These are phyloP conservation scores for Apophysomyces variabilis DNA, from an alignment of 371 early-diverging fungal species.

Conservation along the genomic window DNA sequence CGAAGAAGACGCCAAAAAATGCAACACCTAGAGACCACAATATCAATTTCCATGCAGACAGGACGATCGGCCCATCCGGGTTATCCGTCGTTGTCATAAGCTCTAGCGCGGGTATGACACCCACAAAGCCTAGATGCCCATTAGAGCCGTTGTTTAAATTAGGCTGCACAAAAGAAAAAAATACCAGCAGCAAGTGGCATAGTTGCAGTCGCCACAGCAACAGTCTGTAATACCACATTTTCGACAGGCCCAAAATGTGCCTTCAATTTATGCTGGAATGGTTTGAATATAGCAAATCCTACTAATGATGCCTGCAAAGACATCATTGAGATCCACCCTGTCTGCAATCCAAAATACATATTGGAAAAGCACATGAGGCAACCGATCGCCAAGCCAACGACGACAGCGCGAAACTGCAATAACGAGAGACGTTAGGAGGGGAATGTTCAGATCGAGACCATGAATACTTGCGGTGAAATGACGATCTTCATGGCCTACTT, in stretches of 20 bases:
- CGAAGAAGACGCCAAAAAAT: conserved; percentile 92
- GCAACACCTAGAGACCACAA: conserved; percentile 84
- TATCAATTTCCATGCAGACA: conserved; percentile 58
- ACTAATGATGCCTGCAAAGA: conserved; percentile 82
- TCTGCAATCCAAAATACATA: conserved; percentile 86
- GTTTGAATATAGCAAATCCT: conserved; percentile 78
- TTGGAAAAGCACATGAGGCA: conserved; percentile 80
- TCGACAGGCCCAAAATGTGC: conserved; percentile 74
- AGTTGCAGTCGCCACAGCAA: conserved; percentile 84
- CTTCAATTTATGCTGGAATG: conserved; percentile 50
- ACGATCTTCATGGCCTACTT: not conserved
- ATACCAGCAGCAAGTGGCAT: conserved; percentile 82
- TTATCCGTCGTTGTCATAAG: conserved; percentile 63
- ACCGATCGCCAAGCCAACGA: conserved; percentile 72
- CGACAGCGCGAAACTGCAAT: conserved; percentile 58
- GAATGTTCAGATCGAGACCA: not conserved
- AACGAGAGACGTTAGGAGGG: not conserved
- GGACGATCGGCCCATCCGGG: conserved; percentile 49
- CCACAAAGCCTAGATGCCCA: conserved; percentile 67
- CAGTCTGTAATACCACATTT: conserved; percentile 83
- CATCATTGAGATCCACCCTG: conserved; percentile 91
- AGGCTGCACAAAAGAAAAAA: not conserved
- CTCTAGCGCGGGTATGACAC: conserved; percentile 76
- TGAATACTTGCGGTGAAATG: conserved; percentile 30
- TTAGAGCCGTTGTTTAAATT: not conserved